phyloP scores from a whole-genome alignment of 2,329 filamentous ascomycete genomes.

The Ramichloridium luteum region DNA sequence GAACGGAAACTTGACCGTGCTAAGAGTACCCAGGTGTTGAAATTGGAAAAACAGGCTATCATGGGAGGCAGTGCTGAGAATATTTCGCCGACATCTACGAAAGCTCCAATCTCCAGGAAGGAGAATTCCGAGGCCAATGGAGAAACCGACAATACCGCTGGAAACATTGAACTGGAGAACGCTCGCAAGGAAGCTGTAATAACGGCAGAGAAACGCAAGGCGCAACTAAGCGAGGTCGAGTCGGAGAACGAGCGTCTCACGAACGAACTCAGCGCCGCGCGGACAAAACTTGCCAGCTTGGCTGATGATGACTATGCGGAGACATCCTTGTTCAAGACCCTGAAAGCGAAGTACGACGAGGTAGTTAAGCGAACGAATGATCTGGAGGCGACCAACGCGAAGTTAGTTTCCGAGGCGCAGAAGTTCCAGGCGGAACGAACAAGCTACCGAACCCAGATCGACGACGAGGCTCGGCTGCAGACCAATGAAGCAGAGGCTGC shows the following conservation, averaged over 20 bases:
- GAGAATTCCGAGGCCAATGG: conserved; percentile 40
- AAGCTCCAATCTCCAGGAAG: conserved; percentile 26
- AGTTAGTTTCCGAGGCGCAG: conserved; percentile 72
- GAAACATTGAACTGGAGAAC: conserved; percentile 56
- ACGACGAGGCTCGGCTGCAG: conserved; percentile 62
- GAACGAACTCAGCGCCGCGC: conserved; percentile 68
- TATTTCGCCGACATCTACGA: conserved; percentile 29
- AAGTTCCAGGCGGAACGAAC: conserved; percentile 77
- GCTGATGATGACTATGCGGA: conserved; percentile 89
- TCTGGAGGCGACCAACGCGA: conserved; percentile 75
- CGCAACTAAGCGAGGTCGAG: conserved; percentile 70
- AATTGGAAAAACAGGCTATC: conserved; percentile 79
- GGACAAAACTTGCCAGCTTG: conserved; percentile 53
- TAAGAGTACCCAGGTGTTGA: conserved; percentile 80
- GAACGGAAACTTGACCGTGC: conserved; percentile 88
- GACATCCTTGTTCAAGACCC: conserved; percentile 84
- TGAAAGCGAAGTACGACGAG: conserved; percentile 84
- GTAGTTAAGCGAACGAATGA: conserved; percentile 85
- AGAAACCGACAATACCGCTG: conserved; percentile 42
- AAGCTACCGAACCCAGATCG: conserved; percentile 65
- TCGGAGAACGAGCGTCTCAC: conserved; percentile 63
- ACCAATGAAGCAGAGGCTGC: conserved; percentile 72
- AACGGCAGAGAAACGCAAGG: conserved; percentile 68
- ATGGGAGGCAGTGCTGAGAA: conserved; percentile 46
- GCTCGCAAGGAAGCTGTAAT: conserved; percentile 69